phyloP scores from a whole-genome alignment of 768 basidiomycete species.

The Kwoniella botswanensis region DNA sequence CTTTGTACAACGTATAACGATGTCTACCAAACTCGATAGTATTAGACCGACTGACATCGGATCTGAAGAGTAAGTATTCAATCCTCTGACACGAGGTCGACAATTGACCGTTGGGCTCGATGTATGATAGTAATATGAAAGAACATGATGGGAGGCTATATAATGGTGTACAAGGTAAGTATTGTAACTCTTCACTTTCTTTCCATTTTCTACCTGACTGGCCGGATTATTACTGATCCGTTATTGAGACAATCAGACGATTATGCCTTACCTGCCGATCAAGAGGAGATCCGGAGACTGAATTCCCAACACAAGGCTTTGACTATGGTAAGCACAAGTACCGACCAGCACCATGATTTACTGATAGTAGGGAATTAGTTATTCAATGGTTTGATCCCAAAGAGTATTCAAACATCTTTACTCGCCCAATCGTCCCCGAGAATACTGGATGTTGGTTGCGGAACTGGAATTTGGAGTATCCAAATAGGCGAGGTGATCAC shows the following conservation, averaged over 20 bases:
- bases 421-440: slow-evolving; percentile 3
- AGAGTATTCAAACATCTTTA: background rate
- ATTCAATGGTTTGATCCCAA: background rate
- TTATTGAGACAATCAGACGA: background rate
- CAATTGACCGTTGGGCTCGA: background rate
- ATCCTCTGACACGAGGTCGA: background rate
- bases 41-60: background rate
- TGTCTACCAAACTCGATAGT: background rate
- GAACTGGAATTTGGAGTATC: slow-evolving; percentile 27
- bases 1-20: background rate
- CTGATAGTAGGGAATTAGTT: background rate
- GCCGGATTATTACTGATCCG: background rate
- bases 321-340: slow-evolving; percentile 16
- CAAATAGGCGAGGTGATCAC: slow-evolving; percentile 20
- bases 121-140: background rate
- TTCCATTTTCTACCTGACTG: background rate
- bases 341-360: no score
- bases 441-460: slow-evolving; percentile 28
- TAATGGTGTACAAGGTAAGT: slow-evolving; percentile 4
- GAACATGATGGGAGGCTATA: slow-evolving; percentile 11
- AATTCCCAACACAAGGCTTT: slow-evolving; percentile 25
- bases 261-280: slow-evolving; percentile 25
- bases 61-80: background rate
- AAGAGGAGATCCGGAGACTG: slow-evolving; percentile 9
- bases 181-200: background rate